Conservation (phyloP, 2,329 filamentous ascomycete species). For the Verticillium dahliae region DNA sequence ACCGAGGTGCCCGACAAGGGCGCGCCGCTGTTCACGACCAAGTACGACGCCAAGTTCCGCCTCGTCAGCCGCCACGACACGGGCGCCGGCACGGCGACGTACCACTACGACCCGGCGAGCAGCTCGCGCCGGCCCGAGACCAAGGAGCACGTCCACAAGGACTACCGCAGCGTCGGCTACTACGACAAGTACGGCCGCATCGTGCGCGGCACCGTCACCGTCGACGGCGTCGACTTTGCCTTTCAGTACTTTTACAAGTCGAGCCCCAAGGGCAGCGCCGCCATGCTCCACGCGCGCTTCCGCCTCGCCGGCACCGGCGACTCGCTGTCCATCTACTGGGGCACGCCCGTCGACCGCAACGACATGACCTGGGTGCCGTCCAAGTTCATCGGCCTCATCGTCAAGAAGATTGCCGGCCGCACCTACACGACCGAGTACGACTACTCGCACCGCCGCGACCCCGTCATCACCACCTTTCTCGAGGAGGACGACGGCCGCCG, state of each 20-base stretch:
- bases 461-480: slow-evolving; percentile 22
- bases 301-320: slow-evolving; percentile 13
- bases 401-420: slow-evolving; percentile 17
- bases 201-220: slow-evolving; percentile 19
- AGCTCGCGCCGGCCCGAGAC: slow-evolving; percentile 16
- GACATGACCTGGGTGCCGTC: slow-evolving; percentile 26
- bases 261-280: slow-evolving; percentile 21
- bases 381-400: slow-evolving; percentile 25
- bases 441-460: slow-evolving; percentile 29
- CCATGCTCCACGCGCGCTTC: slow-evolving; percentile 25
- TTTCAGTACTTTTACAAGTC: slow-evolving; percentile 28
- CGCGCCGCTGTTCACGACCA: slow-evolving; percentile 16
- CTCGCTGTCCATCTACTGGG: slow-evolving; percentile 28
- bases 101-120: slow-evolving; percentile 16
- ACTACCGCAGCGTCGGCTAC: slow-evolving; percentile 17
- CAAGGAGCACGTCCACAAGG: slow-evolving; percentile 17
- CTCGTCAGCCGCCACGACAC: slow-evolving; percentile 16
- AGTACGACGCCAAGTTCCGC: slow-evolving; percentile 21
- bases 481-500: slow-evolving; percentile 14
- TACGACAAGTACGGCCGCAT: slow-evolving; percentile 28
- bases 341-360: slow-evolving; percentile 16
- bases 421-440: slow-evolving; percentile 22
- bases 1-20: slow-evolving; percentile 13
- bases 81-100: slow-evolving; percentile 15
- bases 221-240: slow-evolving; percentile 19